Base-by-base conservation (phyloP, 1,284 basidiomycete species). In the Erythrobasidium hasegawianum region DNA sequence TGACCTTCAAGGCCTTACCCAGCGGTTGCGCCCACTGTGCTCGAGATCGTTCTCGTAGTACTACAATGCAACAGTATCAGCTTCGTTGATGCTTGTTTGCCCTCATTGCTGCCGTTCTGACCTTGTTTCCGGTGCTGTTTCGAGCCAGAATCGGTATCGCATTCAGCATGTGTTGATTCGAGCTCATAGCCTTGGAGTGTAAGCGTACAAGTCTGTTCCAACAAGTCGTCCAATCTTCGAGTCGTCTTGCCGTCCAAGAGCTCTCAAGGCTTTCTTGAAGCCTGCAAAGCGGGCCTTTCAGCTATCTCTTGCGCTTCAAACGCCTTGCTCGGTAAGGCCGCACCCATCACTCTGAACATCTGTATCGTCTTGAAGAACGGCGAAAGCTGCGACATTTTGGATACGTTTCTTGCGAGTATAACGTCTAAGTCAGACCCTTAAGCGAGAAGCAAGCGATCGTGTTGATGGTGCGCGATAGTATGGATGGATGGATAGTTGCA, bases 31-130 rank as follows among this genome's bases (percentile, higher is more conserved):
- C 74, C 90, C 90, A 16, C 71, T 66, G 72, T 94, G 88, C 72
- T 86, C 84, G 27, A 84, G 81, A 75, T 92, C 87, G 79, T 97
- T 94, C 82, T 97, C 90, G 75, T 84, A 96, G 79, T 94, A 97
- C 67, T 83, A 82, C 81, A 93, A 33, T 90, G 91, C 76, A 94
- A 88, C 77, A n/a, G n/a, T 88, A 90, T 22, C 9, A 53, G 38
- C 9, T 22, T n/a, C n/a, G n/a, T n/a, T n/a, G n/a, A n/a, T n/a
- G n/a, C n/a, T 69, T 71, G 62, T 20, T 13, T 3, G 13, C 10
- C 8, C 9, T n/a, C 11, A 11, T 33, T 33, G 33, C n/a, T n/a
- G 14, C 10, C 43, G 16, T 47, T n/a, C 16, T 47, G n/a, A 47
- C 13, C 7, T 24, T 18, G 16, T 13, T 52, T 27, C 52, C 16